Base-by-base conservation (phyloP, 495 filamentous ascomycete genomes). In the Barbatosphaeria neglecta region DNA sequence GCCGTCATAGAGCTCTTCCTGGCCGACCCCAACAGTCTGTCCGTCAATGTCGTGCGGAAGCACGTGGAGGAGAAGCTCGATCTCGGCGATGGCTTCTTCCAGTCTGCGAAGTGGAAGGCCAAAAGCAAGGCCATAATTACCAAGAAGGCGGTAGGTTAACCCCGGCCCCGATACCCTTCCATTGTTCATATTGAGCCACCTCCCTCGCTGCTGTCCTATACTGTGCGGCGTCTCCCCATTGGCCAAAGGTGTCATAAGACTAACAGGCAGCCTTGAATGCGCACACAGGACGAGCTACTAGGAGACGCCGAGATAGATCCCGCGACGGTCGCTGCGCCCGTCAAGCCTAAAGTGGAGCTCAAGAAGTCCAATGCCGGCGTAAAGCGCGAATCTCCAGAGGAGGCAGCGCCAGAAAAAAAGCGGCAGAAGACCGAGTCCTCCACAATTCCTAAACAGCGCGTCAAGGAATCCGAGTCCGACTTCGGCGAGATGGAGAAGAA, bases 51-150 rank as follows among this genome's bases (percentile, higher is more conserved):
- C 37, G 77, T 87, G 37, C 84, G 90, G 31, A 67, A 77, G 27
- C 68, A 69, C 1, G 82, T 76, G 3, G 87, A 90, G 55, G 63
- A 79, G 51, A 59, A 81, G 37, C 61, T 89, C 6, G 70, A 64
- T 22, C 73, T 98, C 1, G 71, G 74, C 3, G 66, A 74, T 4
- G 84, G 76, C 0, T 95, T 86, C 55, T 80, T 94, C 56, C 86
- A 81, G 52, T 62, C 76, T 37, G 60, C 52, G 3, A 60, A 72
- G 16, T 96, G 90, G 92, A 93, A 92, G 55, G 59, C 67, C n/a
- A 75, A 74, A 52, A 93, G 87, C 64, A 87, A 93, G 47, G 54
- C 71, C 16, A 57, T 93, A 23, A 87, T 96, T 45, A 72, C 75
- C 48, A 69, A 76, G 15, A 76, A 80, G 61, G 75, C 84, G 45